These are phyloP conservation scores for Pestalotiopsis sp. DNA, from an alignment of 2,329 filamentous ascomycete genomes.

Conservation along the genomic window DNA sequence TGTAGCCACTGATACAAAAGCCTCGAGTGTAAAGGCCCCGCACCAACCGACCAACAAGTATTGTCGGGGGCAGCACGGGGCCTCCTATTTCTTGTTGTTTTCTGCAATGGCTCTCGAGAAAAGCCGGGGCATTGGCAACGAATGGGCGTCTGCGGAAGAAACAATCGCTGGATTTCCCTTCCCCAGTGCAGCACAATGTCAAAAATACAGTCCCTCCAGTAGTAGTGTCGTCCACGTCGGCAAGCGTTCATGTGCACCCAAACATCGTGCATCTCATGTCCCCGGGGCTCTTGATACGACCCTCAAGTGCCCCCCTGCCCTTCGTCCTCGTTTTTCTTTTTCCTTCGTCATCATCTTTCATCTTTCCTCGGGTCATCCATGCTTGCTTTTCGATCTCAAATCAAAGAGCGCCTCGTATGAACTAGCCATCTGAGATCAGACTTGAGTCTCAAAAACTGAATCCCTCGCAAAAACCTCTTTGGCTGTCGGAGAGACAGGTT, in stretches of 20 bases:
- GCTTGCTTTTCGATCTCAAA: background rate
- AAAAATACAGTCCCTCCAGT: background rate
- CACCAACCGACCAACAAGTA: too few species aligned
- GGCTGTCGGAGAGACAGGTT: background rate
- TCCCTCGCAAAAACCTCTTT: slow-evolving; percentile 4
- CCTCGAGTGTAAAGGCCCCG: too few species aligned
- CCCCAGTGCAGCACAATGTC: background rate
- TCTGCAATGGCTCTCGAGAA: too few species aligned
- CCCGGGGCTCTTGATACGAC: background rate
- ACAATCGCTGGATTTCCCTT: background rate
- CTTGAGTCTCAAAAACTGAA: background rate
- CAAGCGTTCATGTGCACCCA: background rate
- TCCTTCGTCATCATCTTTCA: background rate
- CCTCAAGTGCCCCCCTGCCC: background rate
- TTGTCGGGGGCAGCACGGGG: too few species aligned
- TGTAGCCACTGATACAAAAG: background rate
- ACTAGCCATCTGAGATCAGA: background rate
- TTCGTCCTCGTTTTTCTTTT: background rate
- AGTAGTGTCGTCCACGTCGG: background rate
- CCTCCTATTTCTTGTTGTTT: too few species aligned
- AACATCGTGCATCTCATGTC: background rate
- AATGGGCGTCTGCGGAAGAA: too few species aligned
- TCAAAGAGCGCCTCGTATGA: background rate
- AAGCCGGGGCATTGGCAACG: too few species aligned
- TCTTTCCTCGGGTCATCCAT: background rate